A percentile compares a stretch with the other conserved stretches of the same genome.
Conservation (phyloP, 1,284 basidiomycete species). For the Naganishia cerealis region DNA sequence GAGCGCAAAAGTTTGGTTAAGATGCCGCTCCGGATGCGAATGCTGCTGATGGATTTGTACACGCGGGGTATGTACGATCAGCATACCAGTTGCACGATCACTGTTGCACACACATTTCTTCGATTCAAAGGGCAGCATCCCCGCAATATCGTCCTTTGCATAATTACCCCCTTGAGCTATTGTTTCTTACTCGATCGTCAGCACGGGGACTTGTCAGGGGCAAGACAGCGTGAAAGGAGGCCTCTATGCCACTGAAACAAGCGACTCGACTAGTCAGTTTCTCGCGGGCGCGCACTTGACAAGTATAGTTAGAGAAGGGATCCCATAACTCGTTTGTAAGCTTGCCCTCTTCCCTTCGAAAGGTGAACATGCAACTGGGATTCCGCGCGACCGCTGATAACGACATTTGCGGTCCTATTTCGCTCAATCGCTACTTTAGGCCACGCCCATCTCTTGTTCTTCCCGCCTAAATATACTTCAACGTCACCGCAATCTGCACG, state of each 20-base stretch:
- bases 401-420: too few species aligned
- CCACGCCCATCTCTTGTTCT: too few species aligned
- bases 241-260: constrained; percentile 5
- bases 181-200: constrained; percentile 1
- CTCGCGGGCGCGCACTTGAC: background rate
- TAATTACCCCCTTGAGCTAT: background rate
- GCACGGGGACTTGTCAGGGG: constrained; percentile 9
- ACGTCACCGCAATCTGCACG: too few species aligned
- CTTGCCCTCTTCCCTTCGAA: background rate
- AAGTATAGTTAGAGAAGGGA: background rate
- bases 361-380: background rate
- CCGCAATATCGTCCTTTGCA: background rate
- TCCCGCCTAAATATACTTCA: too few species aligned
- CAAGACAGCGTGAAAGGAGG: constrained; percentile 14
- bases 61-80: background rate
- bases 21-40: constrained; percentile 2
- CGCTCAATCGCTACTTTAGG: too few species aligned
- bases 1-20: background rate
- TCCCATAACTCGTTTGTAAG: background rate
- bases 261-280: background rate
- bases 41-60: background rate
- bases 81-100: too few species aligned
- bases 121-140: too few species aligned
- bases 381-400: background rate
- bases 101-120: too few species aligned